A percentile compares a stretch with the other conserved stretches of the same genome.
phyloP scores from a whole-genome alignment of 164 flowering plant genomes.

The Chloranthus sessilifolius region DNA sequence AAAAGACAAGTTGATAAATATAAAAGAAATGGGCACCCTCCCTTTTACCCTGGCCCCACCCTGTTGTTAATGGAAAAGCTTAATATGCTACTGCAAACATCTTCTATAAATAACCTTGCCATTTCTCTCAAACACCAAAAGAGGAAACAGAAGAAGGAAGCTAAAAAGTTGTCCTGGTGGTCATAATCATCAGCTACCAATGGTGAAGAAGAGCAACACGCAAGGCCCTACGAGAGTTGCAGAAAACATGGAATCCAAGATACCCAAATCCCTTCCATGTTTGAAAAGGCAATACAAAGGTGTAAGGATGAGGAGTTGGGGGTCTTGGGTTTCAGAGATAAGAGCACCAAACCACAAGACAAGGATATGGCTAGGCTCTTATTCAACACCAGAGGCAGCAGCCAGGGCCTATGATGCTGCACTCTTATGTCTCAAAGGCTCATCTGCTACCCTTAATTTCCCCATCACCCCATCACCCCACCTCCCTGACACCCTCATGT shows the following conservation, averaged over 20 bases:
- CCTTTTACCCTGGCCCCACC: constrained; percentile 3
- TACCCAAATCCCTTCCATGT: constrained; percentile 12
- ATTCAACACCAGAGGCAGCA: constrained; percentile 89
- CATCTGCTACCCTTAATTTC: constrained; percentile 81
- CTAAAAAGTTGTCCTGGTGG: not conserved
- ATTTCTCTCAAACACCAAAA: constrained; percentile 9
- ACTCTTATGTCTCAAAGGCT: constrained; percentile 80
- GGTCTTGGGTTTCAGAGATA: constrained; percentile 92
- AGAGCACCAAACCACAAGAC: constrained; percentile 91
- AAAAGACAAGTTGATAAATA: too few species aligned
- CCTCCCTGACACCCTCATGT: constrained; percentile 34
- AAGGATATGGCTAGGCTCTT: constrained; percentile 93
- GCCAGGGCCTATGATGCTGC: constrained; percentile 99
- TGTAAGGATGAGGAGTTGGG: constrained; percentile 98
- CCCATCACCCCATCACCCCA: constrained; percentile 32
- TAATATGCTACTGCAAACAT: too few species aligned
- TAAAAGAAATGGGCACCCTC: constrained; percentile 20
- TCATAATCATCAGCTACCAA: constrained; percentile 14
- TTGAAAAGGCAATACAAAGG: constrained; percentile 77
- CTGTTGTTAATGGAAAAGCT: too few species aligned
- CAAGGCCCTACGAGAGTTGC: not conserved
- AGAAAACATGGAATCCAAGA: constrained; percentile 27
- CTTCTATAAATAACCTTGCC: constrained; percentile 10
- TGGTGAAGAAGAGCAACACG: constrained; percentile 39
- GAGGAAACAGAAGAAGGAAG: not conserved